Conservation (phyloP, 2,329 filamentous ascomycete species). For the Colletotrichum theobromicola region DNA sequence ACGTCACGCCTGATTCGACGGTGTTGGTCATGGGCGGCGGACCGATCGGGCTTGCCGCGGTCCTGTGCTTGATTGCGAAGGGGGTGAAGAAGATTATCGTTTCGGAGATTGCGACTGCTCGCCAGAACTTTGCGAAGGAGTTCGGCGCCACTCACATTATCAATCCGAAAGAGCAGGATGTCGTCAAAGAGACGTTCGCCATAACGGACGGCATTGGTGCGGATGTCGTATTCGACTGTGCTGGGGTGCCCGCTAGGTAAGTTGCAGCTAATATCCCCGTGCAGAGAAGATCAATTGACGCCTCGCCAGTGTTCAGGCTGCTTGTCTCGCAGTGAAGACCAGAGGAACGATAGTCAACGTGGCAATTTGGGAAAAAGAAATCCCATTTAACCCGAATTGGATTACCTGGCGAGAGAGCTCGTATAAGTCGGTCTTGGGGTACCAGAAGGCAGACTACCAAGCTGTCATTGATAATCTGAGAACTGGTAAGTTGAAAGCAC, state of each 20-base stretch:
- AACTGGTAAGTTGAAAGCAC: constrained; percentile 9
- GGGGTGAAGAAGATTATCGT: constrained; percentile 61
- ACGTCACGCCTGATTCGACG: constrained; percentile 42
- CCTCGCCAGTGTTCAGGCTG: constrained; percentile 18
- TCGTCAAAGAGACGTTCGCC: constrained; percentile 18
- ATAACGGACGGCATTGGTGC: constrained; percentile 24
- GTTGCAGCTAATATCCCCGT: not conserved
- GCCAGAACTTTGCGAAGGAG: constrained; percentile 55
- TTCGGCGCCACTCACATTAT: constrained; percentile 51
- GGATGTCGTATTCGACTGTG: constrained; percentile 27
- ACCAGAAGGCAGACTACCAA: constrained; percentile 25
- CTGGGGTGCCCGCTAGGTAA: constrained; percentile 25
- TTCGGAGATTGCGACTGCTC: constrained; percentile 55
- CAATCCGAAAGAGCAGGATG: constrained; percentile 21
- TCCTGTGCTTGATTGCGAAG: constrained; percentile 61
- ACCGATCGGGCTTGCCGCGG: constrained; percentile 65
- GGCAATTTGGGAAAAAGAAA: constrained; percentile 29
- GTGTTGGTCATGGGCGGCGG: constrained; percentile 65
- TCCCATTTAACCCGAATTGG: constrained; percentile 25
- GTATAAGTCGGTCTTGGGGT: constrained; percentile 24
- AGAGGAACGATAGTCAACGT: constrained; percentile 29
- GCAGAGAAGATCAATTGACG: not conserved
- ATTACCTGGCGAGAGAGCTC: constrained; percentile 25
- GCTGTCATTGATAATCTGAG: constrained; percentile 27
- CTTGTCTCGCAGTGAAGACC: constrained; percentile 26